Base-by-base conservation (phyloP, 208 protist species). In the Zelonia costaricensis region DNA sequence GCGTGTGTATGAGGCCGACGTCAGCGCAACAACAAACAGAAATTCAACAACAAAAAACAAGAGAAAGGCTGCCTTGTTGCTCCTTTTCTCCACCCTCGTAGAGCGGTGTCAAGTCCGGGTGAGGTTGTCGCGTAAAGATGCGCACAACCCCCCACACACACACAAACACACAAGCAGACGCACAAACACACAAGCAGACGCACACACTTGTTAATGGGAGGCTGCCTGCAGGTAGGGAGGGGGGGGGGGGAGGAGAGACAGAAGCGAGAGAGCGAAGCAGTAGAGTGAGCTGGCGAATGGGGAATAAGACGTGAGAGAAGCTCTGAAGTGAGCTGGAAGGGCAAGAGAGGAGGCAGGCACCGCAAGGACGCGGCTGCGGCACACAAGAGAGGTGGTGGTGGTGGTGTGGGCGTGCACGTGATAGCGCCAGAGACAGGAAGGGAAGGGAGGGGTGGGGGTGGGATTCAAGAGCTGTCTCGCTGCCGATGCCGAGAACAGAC, bases 81-180 rank as follows among this genome's bases (percentile, higher is more conserved):
- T n/a, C n/a, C n/a, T n/a, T n/a, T n/a, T n/a, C n/a, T n/a, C n/a
- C n/a, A n/a, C n/a, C n/a, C n/a, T n/a, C n/a, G n/a, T n/a, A n/a
- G n/a, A n/a, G n/a, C n/a, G n/a, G n/a, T n/a, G n/a, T n/a, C n/a
- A n/a, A n/a, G n/a, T n/a, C n/a, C n/a, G n/a, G n/a, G n/a, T n/a
- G n/a, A n/a, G n/a, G n/a, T n/a, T n/a, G n/a, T n/a, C n/a, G n/a
- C n/a, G n/a, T n/a, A n/a, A n/a, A n/a, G 33, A 38, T 38, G 33
- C 33, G 10, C 33, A 38, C 33, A 38, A n/a, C n/a, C n/a, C n/a
- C n/a, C n/a, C 33, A 38, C 33, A 58, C 13, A 49, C 43, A 39
- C 25, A 51, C 36, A 53, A 18, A 53, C 46, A 63, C 28, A 63
- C 56, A 62, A 25, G 51, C 10, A 62, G 7, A 38, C 33, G 10